These are phyloP conservation scores for Sporothrix globosa DNA, from an alignment of 2,329 filamentous ascomycete species.

Conservation along the genomic window DNA sequence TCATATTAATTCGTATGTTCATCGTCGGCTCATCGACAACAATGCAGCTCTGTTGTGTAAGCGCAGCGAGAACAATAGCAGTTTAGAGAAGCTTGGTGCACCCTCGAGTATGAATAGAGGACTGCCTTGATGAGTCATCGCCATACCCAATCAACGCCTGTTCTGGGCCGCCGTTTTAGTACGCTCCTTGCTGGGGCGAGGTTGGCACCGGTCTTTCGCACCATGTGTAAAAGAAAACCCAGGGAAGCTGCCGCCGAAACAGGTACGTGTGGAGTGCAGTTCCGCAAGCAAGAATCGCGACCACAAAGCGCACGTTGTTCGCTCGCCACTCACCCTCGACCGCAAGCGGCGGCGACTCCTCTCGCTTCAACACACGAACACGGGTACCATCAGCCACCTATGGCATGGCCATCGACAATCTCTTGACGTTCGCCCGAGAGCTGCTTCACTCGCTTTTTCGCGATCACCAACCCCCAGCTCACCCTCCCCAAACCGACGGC, in stretches of 20 bases:
- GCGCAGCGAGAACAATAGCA: background rate
- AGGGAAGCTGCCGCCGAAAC: constrained; percentile 14
- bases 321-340: background rate
- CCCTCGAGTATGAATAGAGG: background rate
- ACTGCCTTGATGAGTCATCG: background rate
- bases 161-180: background rate
- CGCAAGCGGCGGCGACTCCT: background rate
- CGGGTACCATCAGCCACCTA: too few species aligned
- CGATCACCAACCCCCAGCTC: background rate
- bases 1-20: background rate
- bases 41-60: too few species aligned
- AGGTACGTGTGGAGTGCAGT: background rate
- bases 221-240: background rate
- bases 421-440: constrained; percentile 22
- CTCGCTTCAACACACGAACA: background rate
- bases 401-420: constrained; percentile 32
- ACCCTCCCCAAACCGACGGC: background rate
- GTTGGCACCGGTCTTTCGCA: background rate
- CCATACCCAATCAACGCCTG: background rate
- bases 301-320: background rate
- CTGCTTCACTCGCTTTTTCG: background rate
- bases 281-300: background rate
- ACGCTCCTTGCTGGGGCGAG: background rate
- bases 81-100: background rate
- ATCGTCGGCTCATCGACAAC: too few species aligned